These are phyloP conservation scores for Steccherinum ochraceum DNA, from an alignment of 768 basidiomycete genomes.

Conservation along the genomic window DNA sequence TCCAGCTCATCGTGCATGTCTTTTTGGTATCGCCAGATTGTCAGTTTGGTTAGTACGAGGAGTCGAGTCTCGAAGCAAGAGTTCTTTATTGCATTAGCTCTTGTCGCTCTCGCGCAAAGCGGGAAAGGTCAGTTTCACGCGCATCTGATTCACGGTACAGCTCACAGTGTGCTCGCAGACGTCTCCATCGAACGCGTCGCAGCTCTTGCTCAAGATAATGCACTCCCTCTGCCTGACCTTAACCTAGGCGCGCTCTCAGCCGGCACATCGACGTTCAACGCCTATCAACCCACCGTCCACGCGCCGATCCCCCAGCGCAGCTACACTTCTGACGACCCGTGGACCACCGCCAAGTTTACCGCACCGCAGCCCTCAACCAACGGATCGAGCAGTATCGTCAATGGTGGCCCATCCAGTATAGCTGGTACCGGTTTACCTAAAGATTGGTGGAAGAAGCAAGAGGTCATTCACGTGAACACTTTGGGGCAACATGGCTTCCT, in stretches of 20 bases:
- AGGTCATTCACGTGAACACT: conserved; percentile 62
- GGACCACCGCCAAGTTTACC: conserved; percentile 19
- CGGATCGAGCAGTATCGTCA: conserved; percentile 21
- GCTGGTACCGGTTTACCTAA: conserved; percentile 66
- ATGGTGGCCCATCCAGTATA: conserved; percentile 51
- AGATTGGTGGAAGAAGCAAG: conserved; percentile 87
- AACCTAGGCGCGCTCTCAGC: conserved; percentile 54
- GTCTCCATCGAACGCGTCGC: conserved; percentile 80
- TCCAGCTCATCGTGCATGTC: background rate
- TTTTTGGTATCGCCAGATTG: conserved; percentile 49
- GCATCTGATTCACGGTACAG: conserved; percentile 3
- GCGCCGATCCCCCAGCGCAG: conserved; percentile 35
- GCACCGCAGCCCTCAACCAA: conserved; percentile 9
- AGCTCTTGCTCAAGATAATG: conserved; percentile 68
- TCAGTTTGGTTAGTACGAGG: conserved; percentile 79
- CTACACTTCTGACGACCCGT: conserved; percentile 65
- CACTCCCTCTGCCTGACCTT: conserved; percentile 67
- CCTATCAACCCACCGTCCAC: conserved; percentile 24
- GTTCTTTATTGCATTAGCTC: conserved; percentile 85
- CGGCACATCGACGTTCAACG: conserved; percentile 42
- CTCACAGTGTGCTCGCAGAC: conserved; percentile 34
- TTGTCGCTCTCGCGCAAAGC: conserved; percentile 81
- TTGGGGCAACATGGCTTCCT: conserved; percentile 91
- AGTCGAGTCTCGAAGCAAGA: conserved; percentile 81
- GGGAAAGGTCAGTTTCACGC: conserved; percentile 55